phyloP scores from a whole-genome alignment of 2,329 filamentous ascomycete genomes.

The Trichoderma endophyticum region DNA sequence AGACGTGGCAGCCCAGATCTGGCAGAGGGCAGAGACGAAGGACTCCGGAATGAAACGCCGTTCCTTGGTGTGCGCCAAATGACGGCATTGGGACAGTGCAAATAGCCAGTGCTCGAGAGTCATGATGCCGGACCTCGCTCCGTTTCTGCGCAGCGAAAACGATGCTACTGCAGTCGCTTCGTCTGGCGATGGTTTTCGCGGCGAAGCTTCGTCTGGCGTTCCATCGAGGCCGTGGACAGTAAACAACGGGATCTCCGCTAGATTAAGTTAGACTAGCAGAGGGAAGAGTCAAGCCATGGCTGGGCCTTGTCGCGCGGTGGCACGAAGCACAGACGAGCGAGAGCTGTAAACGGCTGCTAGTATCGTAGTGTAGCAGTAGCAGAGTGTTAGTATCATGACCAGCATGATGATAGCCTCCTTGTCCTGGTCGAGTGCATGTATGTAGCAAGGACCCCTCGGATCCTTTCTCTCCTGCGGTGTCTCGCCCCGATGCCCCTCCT shows the following conservation, averaged over 20 bases:
- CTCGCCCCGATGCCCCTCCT: conserved; percentile 2
- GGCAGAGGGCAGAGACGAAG: conserved; percentile 2
- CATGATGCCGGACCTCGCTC: conserved; percentile 9
- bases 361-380: neutral
- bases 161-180: conserved; percentile 9
- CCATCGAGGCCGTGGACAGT: neutral
- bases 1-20: conserved; percentile 19
- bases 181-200: neutral
- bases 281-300: neutral
- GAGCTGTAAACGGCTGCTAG: neutral
- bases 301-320: neutral
- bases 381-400: neutral
- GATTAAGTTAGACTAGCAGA: conserved; percentile 5
- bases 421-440: neutral
- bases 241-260: conserved; percentile 6
- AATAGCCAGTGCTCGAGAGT: neutral
- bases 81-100: neutral
- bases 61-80: neutral
- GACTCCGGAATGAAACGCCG: conserved; percentile 5
- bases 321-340: neutral
- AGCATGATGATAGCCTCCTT: neutral
- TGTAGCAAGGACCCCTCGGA: neutral
- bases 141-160: neutral
- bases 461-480: conserved; percentile 4
- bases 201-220: conserved; percentile 1